Evolutionary conservation across 805 yeast genomes (phyloP), one percentile per base, ranked within the genome.

Genomic region (Torulaspora indica): DNA sequence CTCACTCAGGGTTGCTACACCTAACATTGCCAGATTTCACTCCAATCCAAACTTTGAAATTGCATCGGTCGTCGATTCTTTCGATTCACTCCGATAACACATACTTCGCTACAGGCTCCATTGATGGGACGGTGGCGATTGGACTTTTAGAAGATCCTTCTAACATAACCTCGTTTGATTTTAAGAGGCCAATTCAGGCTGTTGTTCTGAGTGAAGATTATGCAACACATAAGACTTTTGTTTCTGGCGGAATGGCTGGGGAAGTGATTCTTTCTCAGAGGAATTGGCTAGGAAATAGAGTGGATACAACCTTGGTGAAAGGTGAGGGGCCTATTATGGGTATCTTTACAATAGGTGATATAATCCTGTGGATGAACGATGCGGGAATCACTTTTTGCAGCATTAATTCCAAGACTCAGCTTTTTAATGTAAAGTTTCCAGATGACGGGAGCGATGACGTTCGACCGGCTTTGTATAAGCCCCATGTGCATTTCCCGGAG

Each of bases 231-330:
- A 76, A 78, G 44, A 73, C 82, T 8, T 91, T 89, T 54, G 72
- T 88, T 0, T 81, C 90, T 25, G 97, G 98, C 2, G 97, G 97
- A 0, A 88, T 82, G 68, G 82, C 89, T 6, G 97, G 97, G 0
- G 79, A 85, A 37, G 82, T 93, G 0, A 66, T 85, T 0, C 67
- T 80, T 37, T 83, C 95, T 1, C 82, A 82, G 30, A 74, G 81
- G 51, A 85, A 85, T 55, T 91, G 98, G 98, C 68, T 93, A 5
- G 95, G 95, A 1, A 80, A 82, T 48, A 73, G 96, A 45, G 71
- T 73, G 2, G 98, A 93, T 55, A 71, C 78, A 0, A 65, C 75
- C 0, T 46, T 93, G 5, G 83, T 80, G 18, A 72, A 76, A 35
- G 77, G 74, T 5, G 67, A 74, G 35, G 89, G 90, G 0, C 82